Evolutionary conservation across 2,329 filamentous ascomycete genomes (phyloP).

Genomic region (Colletotrichum somersetense): DNA sequence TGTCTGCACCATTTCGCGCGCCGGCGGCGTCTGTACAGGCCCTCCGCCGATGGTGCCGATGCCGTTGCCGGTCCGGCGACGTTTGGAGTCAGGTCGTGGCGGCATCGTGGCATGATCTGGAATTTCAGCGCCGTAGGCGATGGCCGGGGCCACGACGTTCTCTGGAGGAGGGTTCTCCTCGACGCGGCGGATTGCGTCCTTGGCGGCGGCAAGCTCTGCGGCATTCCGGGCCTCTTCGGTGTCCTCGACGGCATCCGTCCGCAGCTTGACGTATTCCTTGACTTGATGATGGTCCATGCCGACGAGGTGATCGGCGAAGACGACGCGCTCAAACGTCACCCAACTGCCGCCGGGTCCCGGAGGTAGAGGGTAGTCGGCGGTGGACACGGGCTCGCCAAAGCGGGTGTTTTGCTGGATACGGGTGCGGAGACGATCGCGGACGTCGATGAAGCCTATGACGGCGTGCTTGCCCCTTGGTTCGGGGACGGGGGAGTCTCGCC

Average conservation of each 20-base stretch:
- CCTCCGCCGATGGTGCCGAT: slow-evolving; percentile 51
- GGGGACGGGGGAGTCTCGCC: slow-evolving; percentile 69
- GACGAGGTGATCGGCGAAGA: slow-evolving; percentile 69
- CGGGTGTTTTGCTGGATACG: slow-evolving; percentile 66
- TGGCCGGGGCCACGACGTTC: slow-evolving; percentile 55
- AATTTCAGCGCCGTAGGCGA: slow-evolving; percentile 65
- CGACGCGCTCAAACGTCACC: slow-evolving; percentile 72
- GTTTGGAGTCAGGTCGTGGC: slow-evolving; percentile 58
- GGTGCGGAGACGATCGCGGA: slow-evolving; percentile 70
- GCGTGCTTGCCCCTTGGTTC: slow-evolving; percentile 65
- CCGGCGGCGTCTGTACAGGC: slow-evolving; percentile 38
- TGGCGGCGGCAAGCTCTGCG: slow-evolving; percentile 59
- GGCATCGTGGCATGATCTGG: slow-evolving; percentile 57
- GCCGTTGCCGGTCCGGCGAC: slow-evolving; percentile 58
- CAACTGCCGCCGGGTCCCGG: slow-evolving; percentile 72
- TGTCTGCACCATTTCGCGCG: slow-evolving; percentile 10
- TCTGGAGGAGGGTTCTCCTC: slow-evolving; percentile 59
- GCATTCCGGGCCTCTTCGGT: slow-evolving; percentile 54
- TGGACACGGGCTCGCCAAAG: slow-evolving; percentile 58
- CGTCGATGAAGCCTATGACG: slow-evolving; percentile 73
- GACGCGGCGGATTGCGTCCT: slow-evolving; percentile 61
- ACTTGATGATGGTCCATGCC: slow-evolving; percentile 68
- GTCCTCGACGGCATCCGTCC: slow-evolving; percentile 55
- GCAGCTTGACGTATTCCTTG: slow-evolving; percentile 73
- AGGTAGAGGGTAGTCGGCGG: slow-evolving; percentile 59